Base-by-base conservation (phyloP, 1,284 basidiomycete genomes). In the Sanghuangporus sanghuang region DNA sequence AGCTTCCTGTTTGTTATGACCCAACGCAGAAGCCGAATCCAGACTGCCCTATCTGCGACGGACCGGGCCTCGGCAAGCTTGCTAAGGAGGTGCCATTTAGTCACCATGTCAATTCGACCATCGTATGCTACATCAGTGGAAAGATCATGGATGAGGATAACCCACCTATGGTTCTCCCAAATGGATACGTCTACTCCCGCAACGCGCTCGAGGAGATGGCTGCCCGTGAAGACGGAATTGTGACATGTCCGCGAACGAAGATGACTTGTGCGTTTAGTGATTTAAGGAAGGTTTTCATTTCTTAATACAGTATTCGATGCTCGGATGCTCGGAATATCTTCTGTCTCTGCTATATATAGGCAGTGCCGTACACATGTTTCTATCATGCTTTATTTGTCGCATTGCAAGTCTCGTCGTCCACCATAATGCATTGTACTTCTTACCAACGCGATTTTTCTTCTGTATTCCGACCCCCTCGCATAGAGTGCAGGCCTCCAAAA, bases 91-190 rank as follows among this genome's bases (percentile, higher is more conserved):
- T 98, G 0, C 96, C 97, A 0, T 90, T 87, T 75, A 93, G 90
- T 67, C 96, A 98, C 76, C 95, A 98, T 73, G 87, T 90, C 57
- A 98, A 96, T 72, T 97, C 95, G 54, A 96, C 93, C 0, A 92
- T 99, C 63, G 95, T 99, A 11, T 99, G 97, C 73, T 78, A 86
- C 50, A 83, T 97, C 68, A 93, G 83, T 63, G 96, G 96, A 27
- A 89, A 88, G 73, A 93, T 98, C 65, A 97, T 98, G 89, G 90
- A 98, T 70, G 95, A 88, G 67, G 87, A 95, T 72, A 96, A 96
- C 71, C 90, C 88, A 77, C 93, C 93, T 1, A 83, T 95, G 85
- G 90, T 86, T n/a, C 92, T 98, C 71, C 92, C 94, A 0, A 90
- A 93, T 67, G 96, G 96, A 3, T 83, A 91, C 68, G 95, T 98